phyloP scores from a whole-genome alignment of 768 basidiomycete species.

The Lyophyllum decastes region DNA sequence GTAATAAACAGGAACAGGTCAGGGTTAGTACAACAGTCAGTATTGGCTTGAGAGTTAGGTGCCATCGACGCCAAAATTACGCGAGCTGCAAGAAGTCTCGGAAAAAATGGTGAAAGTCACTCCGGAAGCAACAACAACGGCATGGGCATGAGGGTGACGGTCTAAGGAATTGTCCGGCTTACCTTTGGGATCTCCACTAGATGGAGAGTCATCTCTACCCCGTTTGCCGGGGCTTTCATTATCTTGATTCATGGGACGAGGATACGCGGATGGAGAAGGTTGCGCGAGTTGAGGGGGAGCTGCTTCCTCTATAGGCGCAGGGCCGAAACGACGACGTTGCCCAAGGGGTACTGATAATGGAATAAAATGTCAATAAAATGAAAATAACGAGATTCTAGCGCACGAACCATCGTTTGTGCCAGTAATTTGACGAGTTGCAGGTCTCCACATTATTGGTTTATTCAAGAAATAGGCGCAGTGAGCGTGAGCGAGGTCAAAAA shows the following conservation, averaged over 20 bases:
- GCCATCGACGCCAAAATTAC: slow-evolving; percentile 23
- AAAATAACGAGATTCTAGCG: slow-evolving; percentile 1
- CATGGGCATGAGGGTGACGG: slow-evolving; percentile 3
- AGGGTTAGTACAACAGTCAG: slow-evolving; percentile 64
- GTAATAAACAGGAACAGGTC: slow-evolving; percentile 42
- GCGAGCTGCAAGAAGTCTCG: slow-evolving; percentile 20
- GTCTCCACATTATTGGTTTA: slow-evolving; percentile 73
- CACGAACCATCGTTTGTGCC: slow-evolving; percentile 88
- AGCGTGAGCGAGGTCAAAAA: slow-evolving; percentile 20
- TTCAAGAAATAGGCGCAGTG: slow-evolving; percentile 36
- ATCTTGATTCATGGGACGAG: slow-evolving; percentile 61
- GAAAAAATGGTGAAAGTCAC: slow-evolving; percentile 19
- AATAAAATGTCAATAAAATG: slow-evolving; percentile 9
- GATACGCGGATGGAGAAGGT: slow-evolving; percentile 85
- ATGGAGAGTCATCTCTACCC: slow-evolving; percentile 69
- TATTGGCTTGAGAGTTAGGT: slow-evolving; percentile 36
- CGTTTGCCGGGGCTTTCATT: slow-evolving; percentile 57
- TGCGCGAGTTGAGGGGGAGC: slow-evolving; percentile 85
- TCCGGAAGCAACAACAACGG: slow-evolving; percentile 18
- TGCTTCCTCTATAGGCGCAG: slow-evolving; percentile 78
- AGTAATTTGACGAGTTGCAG: slow-evolving; percentile 85
- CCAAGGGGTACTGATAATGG: slow-evolving; percentile 71
- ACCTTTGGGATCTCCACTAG: slow-evolving; percentile 69
- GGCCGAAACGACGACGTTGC: slow-evolving; percentile 88
- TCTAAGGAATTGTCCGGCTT: slow-evolving; percentile 45